Evolutionary conservation across 805 yeast species (phyloP), one percentile per base, ranked within the genome.

Genomic region (Sugiyamaella marilandica): DNA sequence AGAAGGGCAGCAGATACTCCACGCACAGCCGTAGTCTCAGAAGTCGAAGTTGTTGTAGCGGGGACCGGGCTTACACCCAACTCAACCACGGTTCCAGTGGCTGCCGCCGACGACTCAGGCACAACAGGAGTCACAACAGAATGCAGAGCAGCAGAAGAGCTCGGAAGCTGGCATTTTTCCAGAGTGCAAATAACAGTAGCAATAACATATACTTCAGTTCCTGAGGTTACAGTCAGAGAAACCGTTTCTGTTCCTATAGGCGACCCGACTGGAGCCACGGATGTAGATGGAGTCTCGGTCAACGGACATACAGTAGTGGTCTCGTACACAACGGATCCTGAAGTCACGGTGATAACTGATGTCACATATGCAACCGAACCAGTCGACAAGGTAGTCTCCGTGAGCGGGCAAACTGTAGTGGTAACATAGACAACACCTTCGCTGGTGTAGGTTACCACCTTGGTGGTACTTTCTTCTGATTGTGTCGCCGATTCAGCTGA

Each of bases 221-320:
- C 43, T 5, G 21, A 10, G 9, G 21, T 39, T 8, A 39, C 24
- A 34, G 37, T 34, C 7, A 16, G 14, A 9, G 36, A 45, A 18
- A 29, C 37, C 21, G 21, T 33, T 34, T 34, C 37, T 11, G 51
- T 41, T 32, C 53, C 39, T 29, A 54, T 34, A 45, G 49, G 5
- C 34, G 50, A 26, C 19, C 3, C 37, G 16, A 5, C 37, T n/a
- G 37, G 37, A 34, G 16, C 16, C 9, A 45, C 13, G 26, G 47
- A 18, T 5, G 52, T 10, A 10, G 43, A 13, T 21, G 13, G 14
- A 16, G 50, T 16, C 31, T 45, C 51, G 29, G 55, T 48, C 52
- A 55, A 34, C 19, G 58, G 58, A 41, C 58, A 55, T 11, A 54
- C 52, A 14, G 55, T 51, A 29, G 51, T 49, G 29, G 55, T 55